Conservation (phyloP, 148 eudicot genomes). For the Silene uniflora region DNA sequence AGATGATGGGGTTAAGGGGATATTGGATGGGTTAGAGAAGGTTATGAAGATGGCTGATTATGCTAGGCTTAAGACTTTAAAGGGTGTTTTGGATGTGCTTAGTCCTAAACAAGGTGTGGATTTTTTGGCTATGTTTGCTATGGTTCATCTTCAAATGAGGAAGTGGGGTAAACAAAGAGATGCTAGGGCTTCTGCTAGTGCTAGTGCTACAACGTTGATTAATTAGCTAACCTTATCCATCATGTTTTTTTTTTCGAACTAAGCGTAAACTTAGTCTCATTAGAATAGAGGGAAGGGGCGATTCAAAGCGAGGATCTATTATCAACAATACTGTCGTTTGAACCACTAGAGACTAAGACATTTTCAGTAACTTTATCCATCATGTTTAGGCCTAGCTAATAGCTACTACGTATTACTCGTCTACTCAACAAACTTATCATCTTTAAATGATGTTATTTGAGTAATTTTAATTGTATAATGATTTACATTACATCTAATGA, state of each 20-base stretch:
- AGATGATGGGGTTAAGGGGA: constrained; percentile 40
- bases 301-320: too few species aligned
- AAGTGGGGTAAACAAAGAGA: constrained; percentile 35
- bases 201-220: too few species aligned
- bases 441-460: not conserved
- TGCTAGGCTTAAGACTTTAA: constrained; percentile 25
- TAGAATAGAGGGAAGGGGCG: too few species aligned
- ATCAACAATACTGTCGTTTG: too few species aligned
- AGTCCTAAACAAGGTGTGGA: constrained; percentile 44
- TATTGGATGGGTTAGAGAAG: constrained; percentile 33
- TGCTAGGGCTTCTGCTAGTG: not conserved
- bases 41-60: constrained; percentile 30
- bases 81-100: constrained; percentile 33
- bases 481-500: not conserved
- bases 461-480: not conserved
- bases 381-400: not conserved
- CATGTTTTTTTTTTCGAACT: too few species aligned
- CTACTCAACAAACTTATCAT: not conserved
- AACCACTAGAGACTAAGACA: too few species aligned
- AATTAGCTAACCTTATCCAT: not conserved
- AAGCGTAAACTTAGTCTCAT: too few species aligned
- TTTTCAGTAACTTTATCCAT: not conserved
- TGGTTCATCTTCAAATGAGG: constrained; percentile 41
- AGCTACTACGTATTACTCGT: not conserved
- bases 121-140: constrained; percentile 50